Conservation (phyloP, 1,284 basidiomycete genomes). For the Ustilago trichophora region DNA sequence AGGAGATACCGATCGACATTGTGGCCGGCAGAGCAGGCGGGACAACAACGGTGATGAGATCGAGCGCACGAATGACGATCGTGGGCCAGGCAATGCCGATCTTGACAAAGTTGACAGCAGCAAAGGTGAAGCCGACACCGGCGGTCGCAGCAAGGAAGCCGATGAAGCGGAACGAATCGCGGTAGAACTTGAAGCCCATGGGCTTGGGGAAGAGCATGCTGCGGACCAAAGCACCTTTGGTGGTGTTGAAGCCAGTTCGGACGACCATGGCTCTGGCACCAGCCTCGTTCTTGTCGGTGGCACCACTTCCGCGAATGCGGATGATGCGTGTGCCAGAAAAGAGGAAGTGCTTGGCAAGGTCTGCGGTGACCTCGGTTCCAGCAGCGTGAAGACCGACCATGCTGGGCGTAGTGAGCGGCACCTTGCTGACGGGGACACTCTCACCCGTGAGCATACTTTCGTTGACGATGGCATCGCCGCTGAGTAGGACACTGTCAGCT, state of each 20-base stretch:
- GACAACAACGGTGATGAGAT: constrained; percentile 97
- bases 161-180: constrained; percentile 97
- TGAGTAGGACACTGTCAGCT: constrained; percentile 88
- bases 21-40: constrained; percentile 97
- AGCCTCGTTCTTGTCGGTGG: constrained; percentile 51
- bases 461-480: constrained; percentile 96
- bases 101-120: constrained; percentile 86
- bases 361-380: constrained; percentile 71
- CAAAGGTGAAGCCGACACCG: constrained; percentile 74
- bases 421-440: constrained; percentile 90
- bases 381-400: constrained; percentile 52
- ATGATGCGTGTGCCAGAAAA: constrained; percentile 93
- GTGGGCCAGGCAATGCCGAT: constrained; percentile 86
- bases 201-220: constrained; percentile 99
- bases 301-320: constrained; percentile 75
- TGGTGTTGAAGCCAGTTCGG: constrained; percentile 96
- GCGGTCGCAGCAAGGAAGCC: constrained; percentile 88
- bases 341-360: constrained; percentile 84
- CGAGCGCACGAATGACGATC: constrained; percentile 89
- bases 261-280: constrained; percentile 84
- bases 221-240: constrained; percentile 92
- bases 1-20: constrained; percentile 95
- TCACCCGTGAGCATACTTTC: constrained; percentile 99
- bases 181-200: constrained; percentile 90
- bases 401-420: constrained; percentile 70